Conservation (phyloP, 768 basidiomycete genomes). For the Russula ochroleuca region DNA sequence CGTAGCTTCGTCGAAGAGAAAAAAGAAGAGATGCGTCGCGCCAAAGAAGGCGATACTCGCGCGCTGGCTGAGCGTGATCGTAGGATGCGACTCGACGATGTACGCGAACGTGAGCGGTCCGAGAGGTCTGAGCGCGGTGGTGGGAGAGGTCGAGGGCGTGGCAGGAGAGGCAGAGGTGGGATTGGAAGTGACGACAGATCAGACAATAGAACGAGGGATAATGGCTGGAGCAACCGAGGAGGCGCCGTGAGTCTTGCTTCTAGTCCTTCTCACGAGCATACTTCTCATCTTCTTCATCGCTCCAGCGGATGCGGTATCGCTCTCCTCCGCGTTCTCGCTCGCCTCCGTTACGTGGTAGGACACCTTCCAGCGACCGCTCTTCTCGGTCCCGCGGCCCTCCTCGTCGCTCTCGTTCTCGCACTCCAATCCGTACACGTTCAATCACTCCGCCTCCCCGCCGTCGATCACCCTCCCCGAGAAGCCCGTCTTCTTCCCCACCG, state of each 20-base stretch:
- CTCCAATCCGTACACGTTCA: constrained; percentile 27
- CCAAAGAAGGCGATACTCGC: constrained; percentile 56
- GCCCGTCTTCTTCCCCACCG: constrained; percentile 25
- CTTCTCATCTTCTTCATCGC: constrained; percentile 32
- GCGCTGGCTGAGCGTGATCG: constrained; percentile 70
- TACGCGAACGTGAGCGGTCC: constrained; percentile 57
- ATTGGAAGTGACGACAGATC: constrained; percentile 43
- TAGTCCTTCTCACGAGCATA: constrained; percentile 19
- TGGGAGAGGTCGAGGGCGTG: constrained; percentile 56
- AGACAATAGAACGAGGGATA: constrained; percentile 46
- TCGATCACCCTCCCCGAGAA: constrained; percentile 26
- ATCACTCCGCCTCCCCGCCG: constrained; percentile 25
- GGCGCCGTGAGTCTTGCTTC: constrained; percentile 44
- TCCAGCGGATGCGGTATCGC: constrained; percentile 43
- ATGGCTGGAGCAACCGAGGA: constrained; percentile 65
- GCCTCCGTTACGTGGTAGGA: constrained; percentile 31
- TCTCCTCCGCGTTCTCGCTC: constrained; percentile 40
- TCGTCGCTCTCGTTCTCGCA: constrained; percentile 33
- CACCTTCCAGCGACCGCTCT: constrained; percentile 35
- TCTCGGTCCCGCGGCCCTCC: constrained; percentile 42
- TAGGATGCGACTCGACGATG: constrained; percentile 61
- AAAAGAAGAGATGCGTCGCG: constrained; percentile 83
- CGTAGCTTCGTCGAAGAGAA: constrained; percentile 87
- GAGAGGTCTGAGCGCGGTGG: constrained; percentile 44
- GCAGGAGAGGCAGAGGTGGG: constrained; percentile 45